phyloP scores from a whole-genome alignment of 768 basidiomycete genomes.

The Exidia glandulosa region DNA sequence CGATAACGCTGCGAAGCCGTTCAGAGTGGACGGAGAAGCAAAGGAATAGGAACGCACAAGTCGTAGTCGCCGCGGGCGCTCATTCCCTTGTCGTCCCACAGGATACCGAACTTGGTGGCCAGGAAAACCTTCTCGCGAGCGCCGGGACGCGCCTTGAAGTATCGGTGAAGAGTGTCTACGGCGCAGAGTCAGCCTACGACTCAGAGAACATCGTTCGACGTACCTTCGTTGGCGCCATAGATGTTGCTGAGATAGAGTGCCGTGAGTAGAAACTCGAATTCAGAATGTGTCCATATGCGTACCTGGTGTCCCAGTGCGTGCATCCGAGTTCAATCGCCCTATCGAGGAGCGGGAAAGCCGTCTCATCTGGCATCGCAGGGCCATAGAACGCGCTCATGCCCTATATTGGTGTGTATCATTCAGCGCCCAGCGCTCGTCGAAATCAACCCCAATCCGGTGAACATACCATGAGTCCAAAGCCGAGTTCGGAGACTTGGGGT shows the following conservation, averaged over 20 bases:
- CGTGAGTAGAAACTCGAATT: background rate
- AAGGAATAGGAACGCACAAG: background rate
- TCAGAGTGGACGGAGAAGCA: background rate
- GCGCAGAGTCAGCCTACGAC: no score
- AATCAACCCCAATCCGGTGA: background rate
- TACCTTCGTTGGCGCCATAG: background rate
- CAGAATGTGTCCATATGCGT: background rate
- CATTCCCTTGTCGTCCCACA: background rate
- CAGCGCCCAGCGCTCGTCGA: background rate
- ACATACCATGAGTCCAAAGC: background rate
- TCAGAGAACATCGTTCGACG: no score
- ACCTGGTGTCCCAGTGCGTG: background rate
- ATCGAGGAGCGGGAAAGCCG: background rate
- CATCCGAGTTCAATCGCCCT: background rate
- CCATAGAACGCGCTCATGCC: background rate
- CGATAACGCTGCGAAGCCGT: background rate
- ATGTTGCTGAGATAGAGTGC: background rate
- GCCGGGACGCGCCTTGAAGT: slow-evolving; percentile 2
- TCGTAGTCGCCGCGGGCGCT: background rate
- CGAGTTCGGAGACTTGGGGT: background rate
- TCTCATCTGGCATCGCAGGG: background rate
- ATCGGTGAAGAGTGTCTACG: background rate
- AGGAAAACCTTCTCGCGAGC: slow-evolving; percentile 10
- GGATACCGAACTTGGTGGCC: slow-evolving; percentile 10
- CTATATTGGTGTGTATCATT: background rate